These are phyloP conservation scores for Nelumbo lutea DNA, from an alignment of 164 flowering plant species.

Conservation along the genomic window DNA sequence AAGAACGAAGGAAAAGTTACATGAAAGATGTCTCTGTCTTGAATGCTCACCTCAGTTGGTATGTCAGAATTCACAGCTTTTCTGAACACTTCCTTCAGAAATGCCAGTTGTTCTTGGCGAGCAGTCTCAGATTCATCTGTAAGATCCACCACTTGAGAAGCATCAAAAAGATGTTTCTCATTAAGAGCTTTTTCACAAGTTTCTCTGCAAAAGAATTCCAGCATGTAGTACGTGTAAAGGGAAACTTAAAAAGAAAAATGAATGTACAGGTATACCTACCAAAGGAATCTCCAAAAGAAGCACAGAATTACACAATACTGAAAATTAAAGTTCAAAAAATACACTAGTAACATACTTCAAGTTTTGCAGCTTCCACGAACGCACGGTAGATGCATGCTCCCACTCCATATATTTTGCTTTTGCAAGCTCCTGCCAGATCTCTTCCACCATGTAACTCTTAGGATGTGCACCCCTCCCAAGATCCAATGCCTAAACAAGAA, in stretches of 20 bases:
- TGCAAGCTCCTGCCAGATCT: slow-evolving; percentile 92
- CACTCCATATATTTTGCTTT: slow-evolving; percentile 78
- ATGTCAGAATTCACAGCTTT: slow-evolving; percentile 72
- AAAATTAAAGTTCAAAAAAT: slow-evolving; percentile 10
- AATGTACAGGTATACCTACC: not conserved
- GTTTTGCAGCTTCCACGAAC: slow-evolving; percentile 62
- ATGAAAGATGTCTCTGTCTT: not conserved
- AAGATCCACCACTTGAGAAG: slow-evolving; percentile 36
- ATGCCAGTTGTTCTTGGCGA: slow-evolving; percentile 35
- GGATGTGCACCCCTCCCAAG: slow-evolving; percentile 81
- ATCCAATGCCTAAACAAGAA: slow-evolving; percentile 59
- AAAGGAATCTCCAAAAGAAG: not conserved
- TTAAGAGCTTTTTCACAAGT: slow-evolving; percentile 67
- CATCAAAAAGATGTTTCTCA: slow-evolving; percentile 40
- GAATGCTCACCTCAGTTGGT: slow-evolving; percentile 59
- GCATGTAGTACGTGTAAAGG: not conserved
- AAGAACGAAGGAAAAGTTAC: not conserved
- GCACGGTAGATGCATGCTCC: slow-evolving; percentile 60
- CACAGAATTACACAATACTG: not conserved
- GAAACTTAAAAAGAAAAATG: not conserved
- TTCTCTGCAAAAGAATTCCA: slow-evolving; percentile 38
- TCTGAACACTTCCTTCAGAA: slow-evolving; percentile 42
- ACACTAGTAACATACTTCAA: slow-evolving; percentile 56
- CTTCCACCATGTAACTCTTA: slow-evolving; percentile 73
- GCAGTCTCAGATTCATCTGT: slow-evolving; percentile 30